Conservation (phyloP, 768 basidiomycete species). For the Lactarius psammicola region DNA sequence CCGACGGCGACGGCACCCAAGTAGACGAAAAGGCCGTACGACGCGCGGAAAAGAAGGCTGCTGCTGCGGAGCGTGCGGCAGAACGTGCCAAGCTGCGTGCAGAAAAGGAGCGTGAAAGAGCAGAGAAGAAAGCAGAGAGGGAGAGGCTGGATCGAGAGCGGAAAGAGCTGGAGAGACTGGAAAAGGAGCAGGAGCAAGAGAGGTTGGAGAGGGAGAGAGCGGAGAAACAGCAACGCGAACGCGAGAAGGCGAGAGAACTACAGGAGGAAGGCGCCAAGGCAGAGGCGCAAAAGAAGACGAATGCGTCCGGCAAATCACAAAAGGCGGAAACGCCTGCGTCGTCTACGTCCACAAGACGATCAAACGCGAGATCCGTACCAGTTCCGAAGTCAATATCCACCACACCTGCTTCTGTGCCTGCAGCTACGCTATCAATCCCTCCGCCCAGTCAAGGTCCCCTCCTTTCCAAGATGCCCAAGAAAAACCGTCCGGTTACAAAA, state of each 20-base stretch:
- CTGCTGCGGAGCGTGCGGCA: constrained; percentile 58
- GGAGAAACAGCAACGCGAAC: constrained; percentile 31
- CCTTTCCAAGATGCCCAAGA: constrained; percentile 81
- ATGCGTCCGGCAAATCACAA: constrained; percentile 12
- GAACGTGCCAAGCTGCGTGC: constrained; percentile 64
- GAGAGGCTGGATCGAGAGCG: constrained; percentile 41
- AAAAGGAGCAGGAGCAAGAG: constrained; percentile 40
- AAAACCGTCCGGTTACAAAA: constrained; percentile 65
- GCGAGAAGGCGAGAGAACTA: constrained; percentile 32
- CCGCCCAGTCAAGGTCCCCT: constrained; percentile 64
- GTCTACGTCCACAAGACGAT: constrained; percentile 27
- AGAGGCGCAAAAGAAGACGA: constrained; percentile 19
- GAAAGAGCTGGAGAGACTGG: constrained; percentile 43
- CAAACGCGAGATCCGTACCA: constrained; percentile 32
- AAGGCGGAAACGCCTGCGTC: constrained; percentile 21
- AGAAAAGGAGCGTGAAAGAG: constrained; percentile 54
- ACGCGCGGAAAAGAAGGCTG: constrained; percentile 51
- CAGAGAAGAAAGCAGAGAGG: constrained; percentile 56
- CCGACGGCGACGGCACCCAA: constrained; percentile 36
- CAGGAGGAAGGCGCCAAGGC: constrained; percentile 34
- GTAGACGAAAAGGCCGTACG: constrained; percentile 49
- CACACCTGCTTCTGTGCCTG: constrained; percentile 30
- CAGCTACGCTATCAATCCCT: constrained; percentile 33
- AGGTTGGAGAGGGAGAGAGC: constrained; percentile 34
- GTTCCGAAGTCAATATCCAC: constrained; percentile 23